A percentile compares a stretch with the other conserved stretches of the same genome.
Conservation (phyloP, 371 early-diverging fungal genomes). For the Mucor velutinosus region DNA sequence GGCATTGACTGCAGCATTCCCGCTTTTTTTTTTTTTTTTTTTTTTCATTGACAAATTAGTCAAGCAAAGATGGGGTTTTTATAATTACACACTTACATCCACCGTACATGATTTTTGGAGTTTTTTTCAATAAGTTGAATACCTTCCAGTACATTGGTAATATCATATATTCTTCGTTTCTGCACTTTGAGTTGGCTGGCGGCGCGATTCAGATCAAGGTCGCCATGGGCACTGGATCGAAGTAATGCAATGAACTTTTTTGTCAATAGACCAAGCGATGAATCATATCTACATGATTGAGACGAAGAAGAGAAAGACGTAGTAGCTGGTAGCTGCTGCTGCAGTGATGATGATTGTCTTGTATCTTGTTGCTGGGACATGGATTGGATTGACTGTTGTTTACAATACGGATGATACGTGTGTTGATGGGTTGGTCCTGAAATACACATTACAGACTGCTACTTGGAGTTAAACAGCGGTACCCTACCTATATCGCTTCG, state of each 20-base stretch:
- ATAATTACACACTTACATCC: slow-evolving; percentile 63
- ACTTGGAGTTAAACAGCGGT: not conserved
- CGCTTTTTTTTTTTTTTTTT: slow-evolving; percentile 19
- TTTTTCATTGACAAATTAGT: not conserved
- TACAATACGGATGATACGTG: not conserved
- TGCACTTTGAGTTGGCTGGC: slow-evolving; percentile 72
- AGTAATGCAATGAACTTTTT: slow-evolving; percentile 74
- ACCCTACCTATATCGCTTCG: not conserved
- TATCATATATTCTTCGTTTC: slow-evolving; percentile 87
- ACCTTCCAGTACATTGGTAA: slow-evolving; percentile 87
- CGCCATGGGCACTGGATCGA: slow-evolving; percentile 63
- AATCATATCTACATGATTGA: slow-evolving; percentile 37
- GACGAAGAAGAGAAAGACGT: not conserved
- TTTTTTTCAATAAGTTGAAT: slow-evolving; percentile 78
- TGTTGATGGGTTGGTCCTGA: not conserved
- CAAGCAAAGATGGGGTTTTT: not conserved
- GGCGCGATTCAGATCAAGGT: slow-evolving; percentile 74
- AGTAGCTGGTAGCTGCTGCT: not conserved
- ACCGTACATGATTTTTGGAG: slow-evolving; percentile 79
- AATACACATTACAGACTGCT: not conserved
- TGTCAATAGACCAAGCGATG: slow-evolving; percentile 75
- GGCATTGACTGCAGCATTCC: slow-evolving; percentile 3
- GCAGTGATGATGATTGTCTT: not conserved
- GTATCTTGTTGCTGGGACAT: not conserved
- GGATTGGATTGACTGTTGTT: not conserved